These are phyloP conservation scores for Geotrichum bryndzae DNA, from an alignment of 1,139 yeast species.

Conservation along the genomic window DNA sequence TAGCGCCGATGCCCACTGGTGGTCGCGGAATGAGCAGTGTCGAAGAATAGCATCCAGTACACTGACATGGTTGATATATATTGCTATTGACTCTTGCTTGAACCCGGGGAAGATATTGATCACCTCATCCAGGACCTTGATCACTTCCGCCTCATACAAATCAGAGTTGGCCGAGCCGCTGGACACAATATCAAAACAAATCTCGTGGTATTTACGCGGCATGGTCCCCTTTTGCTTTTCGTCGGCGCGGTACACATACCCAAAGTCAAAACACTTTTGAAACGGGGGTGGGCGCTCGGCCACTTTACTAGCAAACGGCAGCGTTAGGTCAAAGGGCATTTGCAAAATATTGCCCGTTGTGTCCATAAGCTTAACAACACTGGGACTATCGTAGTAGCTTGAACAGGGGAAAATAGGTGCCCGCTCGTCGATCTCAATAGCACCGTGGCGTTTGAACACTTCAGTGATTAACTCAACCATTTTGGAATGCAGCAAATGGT, in stretches of 20 bases:
- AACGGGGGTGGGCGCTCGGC: slow-evolving; percentile 46
- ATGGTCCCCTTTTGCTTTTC: slow-evolving; percentile 53
- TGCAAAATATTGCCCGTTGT: slow-evolving; percentile 81
- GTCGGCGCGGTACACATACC: slow-evolving; percentile 66
- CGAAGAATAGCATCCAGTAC: slow-evolving; percentile 69
- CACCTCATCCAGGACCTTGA: slow-evolving; percentile 74
- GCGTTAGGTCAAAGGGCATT: slow-evolving; percentile 78
- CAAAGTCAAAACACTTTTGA: slow-evolving; percentile 61
- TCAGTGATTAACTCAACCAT: slow-evolving; percentile 52
- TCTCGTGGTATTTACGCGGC: slow-evolving; percentile 73
- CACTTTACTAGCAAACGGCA: slow-evolving; percentile 80
- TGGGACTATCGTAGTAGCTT: slow-evolving; percentile 56
- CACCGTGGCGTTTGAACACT: slow-evolving; percentile 78
- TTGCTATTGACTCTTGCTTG: slow-evolving; percentile 46
- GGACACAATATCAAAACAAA: slow-evolving; percentile 72
- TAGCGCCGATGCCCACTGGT: slow-evolving; percentile 62
- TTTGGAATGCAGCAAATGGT: slow-evolving; percentile 31
- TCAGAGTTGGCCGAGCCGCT: slow-evolving; percentile 40
- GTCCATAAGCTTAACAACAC: slow-evolving; percentile 75
- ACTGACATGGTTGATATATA: slow-evolving; percentile 74
- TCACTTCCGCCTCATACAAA: slow-evolving; percentile 77
- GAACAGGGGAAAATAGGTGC: slow-evolving; percentile 74
- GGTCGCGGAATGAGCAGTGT: slow-evolving; percentile 69
- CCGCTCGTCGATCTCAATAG: slow-evolving; percentile 58
- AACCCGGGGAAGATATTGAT: slow-evolving; percentile 60